phyloP scores from a whole-genome alignment of 441 rosid genomes.

The Raphanus hybrid region DNA sequence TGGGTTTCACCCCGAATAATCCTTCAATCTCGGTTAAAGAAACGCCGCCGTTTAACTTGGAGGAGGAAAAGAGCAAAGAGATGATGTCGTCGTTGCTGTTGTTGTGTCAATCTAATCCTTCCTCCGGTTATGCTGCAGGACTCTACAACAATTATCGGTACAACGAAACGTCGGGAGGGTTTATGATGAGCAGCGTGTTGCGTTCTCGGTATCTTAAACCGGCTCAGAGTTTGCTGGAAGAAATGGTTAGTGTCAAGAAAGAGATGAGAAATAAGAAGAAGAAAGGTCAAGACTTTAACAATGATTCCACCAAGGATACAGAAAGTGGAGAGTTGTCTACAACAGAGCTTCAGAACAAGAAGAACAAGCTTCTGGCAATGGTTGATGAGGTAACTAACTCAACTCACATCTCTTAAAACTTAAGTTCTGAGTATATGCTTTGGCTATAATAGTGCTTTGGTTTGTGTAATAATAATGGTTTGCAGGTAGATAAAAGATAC shows the following conservation, averaged over 20 bases:
- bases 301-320: slow-evolving; percentile 19
- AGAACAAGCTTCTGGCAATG: slow-evolving; percentile 71
- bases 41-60: slow-evolving; percentile 26
- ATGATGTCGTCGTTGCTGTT: slow-evolving; percentile 13
- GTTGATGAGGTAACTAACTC: slow-evolving; percentile 62
- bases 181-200: slow-evolving; percentile 39
- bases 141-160: slow-evolving; percentile 42
- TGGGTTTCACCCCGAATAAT: slow-evolving; percentile 42
- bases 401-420: slow-evolving; percentile 3
- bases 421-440: too few species aligned
- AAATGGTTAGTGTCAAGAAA: slow-evolving; percentile 63
- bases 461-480: not conserved
- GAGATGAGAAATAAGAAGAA: slow-evolving; percentile 43
- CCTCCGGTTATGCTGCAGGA: slow-evolving; percentile 15
- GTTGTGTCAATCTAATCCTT: slow-evolving; percentile 42
- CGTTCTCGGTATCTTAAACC: slow-evolving; percentile 63
- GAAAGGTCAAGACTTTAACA: slow-evolving; percentile 39
- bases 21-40: slow-evolving; percentile 46
- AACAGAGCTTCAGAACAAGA: slow-evolving; percentile 63
- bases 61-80: slow-evolving; percentile 33
- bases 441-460: not conserved
- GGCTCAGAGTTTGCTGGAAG: slow-evolving; percentile 68
- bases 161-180: slow-evolving; percentile 43
- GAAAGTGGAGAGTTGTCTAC: slow-evolving; percentile 46
- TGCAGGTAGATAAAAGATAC: slow-evolving; percentile 71